phyloP scores from a whole-genome alignment of 1,139 yeast genomes.

The Pichia sp. region DNA sequence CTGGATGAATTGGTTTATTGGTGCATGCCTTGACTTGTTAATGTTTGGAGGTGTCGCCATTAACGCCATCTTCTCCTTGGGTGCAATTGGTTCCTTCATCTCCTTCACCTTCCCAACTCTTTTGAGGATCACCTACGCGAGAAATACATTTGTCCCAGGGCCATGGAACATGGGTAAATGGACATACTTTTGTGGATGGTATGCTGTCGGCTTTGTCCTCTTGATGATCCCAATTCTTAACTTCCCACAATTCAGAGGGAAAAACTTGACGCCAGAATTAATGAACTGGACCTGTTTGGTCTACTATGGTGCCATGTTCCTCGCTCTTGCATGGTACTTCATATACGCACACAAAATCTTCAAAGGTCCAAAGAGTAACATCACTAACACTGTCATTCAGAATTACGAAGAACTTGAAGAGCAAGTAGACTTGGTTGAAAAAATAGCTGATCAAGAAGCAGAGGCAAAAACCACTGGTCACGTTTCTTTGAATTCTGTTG shows the following conservation, averaged over 20 bases:
- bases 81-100: constrained; percentile 69
- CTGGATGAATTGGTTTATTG: constrained; percentile 56
- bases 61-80: constrained; percentile 72
- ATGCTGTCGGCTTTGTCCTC: constrained; percentile 44
- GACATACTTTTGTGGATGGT: constrained; percentile 45
- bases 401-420: constrained; percentile 5
- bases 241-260: constrained; percentile 57
- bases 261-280: constrained; percentile 39
- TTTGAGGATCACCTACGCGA: constrained; percentile 54
- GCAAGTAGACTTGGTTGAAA: neutral
- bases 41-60: constrained; percentile 68
- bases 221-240: constrained; percentile 66
- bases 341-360: constrained; percentile 62
- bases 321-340: constrained; percentile 49
- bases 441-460: neutral
- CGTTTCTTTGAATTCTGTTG: constrained; percentile 5
- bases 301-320: constrained; percentile 58
- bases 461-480: constrained; percentile 4
- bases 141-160: constrained; percentile 55
- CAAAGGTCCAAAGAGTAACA: constrained; percentile 60
- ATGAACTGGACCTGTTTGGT: constrained; percentile 76
- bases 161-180: constrained; percentile 65
- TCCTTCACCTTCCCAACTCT: constrained; percentile 65
- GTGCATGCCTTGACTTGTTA: constrained; percentile 54
- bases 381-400: constrained; percentile 3